Evolutionary conservation across 495 filamentous ascomycete species (phyloP), one percentile per base, ranked within the genome.

Genomic region (Aspergillus taichungensis): DNA sequence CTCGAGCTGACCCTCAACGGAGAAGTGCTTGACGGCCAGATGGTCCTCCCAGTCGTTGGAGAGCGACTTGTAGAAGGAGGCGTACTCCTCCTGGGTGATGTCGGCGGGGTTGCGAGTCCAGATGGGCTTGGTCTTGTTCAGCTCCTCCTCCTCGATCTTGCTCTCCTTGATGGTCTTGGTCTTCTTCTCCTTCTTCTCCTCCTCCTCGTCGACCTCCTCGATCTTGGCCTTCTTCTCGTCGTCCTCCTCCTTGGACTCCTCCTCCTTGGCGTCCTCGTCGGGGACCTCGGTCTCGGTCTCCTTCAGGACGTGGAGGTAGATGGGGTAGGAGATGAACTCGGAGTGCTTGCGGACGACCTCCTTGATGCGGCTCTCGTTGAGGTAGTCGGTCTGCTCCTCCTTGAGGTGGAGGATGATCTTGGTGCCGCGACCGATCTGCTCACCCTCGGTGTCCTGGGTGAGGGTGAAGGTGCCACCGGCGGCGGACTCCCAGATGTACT

Each of bases 271-370:
- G 40, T 96, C 90, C 76, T 96, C 94, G 68, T 96, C 94, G 47
- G 89, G 89, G 51, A 97, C 88, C 75, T 98, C 92, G 61, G 77
- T 95, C 87, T 98, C 92, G 60, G 83, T 91, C 85, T 97, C 94
- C 81, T 98, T 98, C 64, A 85, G 71, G 63, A 97, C 87, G 71
- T 98, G 92, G 49, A 98, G 92, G 79, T 95, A 98, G 80, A 98
- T 98, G 56, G 92, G 92, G 82, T 98, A 98, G 42, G 94, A 97
- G 79, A 98, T 98, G 84, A 98, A 98, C 78, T 98, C 92, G 68
- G 92, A 97, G 84, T 98, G 92, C 85, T 98, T 98, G 88, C 96
- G 96, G 74, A 98, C 88, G 52, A 98, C 89, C 80, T 98, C 92
- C 85, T 98, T 98, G 78, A 98, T 88, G 79, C 91, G 89, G 77